A percentile compares a stretch with the other conserved stretches of the same genome.
Conservation (phyloP, 176 grass and related monocot species). For the Ensete ventricosum region DNA sequence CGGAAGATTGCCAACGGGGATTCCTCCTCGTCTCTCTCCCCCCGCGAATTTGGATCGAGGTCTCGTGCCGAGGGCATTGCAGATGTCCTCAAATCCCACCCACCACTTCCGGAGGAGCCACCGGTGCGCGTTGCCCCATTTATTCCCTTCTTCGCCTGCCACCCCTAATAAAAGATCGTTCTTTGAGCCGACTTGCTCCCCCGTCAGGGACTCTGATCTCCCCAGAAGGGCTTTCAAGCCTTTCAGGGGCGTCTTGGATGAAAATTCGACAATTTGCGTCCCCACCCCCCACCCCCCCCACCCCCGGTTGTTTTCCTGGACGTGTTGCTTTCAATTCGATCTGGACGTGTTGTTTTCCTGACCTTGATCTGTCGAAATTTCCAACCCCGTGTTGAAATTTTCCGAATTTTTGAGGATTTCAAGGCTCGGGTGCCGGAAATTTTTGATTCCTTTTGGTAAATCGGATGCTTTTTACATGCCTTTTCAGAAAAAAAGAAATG, state of each 20-base stretch:
- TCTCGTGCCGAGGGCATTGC: background rate
- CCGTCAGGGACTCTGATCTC: background rate
- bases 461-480: background rate
- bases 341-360: too few relatives aligned
- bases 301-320: too few relatives aligned
- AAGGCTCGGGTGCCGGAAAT: background rate
- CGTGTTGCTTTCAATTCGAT: too few relatives aligned
- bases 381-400: too few relatives aligned
- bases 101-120: conserved; percentile 1
- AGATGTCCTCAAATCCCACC: background rate
- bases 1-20: background rate
- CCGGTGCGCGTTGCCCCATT: background rate
- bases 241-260: background rate
- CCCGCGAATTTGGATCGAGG: background rate
- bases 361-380: too few relatives aligned
- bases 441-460: background rate
- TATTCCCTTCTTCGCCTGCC: background rate
- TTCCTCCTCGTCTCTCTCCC: background rate
- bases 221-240: background rate
- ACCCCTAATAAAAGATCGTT: background rate
- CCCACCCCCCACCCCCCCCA: too few relatives aligned
- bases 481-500: background rate
- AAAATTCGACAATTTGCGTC: too few relatives aligned
- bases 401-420: background rate
- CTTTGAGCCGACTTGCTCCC: background rate